Base-by-base conservation (phyloP, 371 early-diverging fungal species). In the Mortierella sp. region DNA sequence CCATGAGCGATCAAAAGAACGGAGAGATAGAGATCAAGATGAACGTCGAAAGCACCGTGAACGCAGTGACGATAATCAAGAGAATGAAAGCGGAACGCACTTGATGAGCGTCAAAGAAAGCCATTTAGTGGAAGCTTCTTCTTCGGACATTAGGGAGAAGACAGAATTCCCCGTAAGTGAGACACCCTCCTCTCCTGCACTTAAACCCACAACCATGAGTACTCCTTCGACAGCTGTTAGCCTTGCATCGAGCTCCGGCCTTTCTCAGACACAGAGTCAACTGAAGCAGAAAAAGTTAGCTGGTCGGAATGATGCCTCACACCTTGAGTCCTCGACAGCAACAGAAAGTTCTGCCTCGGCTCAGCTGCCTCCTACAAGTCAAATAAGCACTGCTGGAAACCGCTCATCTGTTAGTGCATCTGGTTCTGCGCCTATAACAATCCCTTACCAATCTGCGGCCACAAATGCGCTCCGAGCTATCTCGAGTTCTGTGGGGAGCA, bases 401-500 rank as follows among this genome's bases (percentile, higher is more conserved):
- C 77, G 77, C 3, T 26, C 64, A 1, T 66, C 71, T 3, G 26
- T 63, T 31, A 61, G 68, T 3, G 59, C 56, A 5, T 35, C 73
- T n/a, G 69, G 78, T 0, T 65, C 78, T 0, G 53, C 64, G 0
- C 78, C 78, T 8, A 78, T 78, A 15, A 60, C 80, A 23, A 80
- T 80, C 32, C 80, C 80, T n/a, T 69, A 58, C 37, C 80, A 80
- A 28, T 80, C 80, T n/a, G 63, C 75, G 0, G 80, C 80, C 3
- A 63, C 80, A 13, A 80, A 67, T 67, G 80, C 80, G 7, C 61
- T 80, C 15, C 54, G 80, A 13, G 80, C 80, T 0, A 66, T 80
- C 22, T 80, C 80, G 42, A 71, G 75, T 23, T 80, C 80, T 37
- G 80, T 80, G 12, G 80, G 80, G n/a, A 80, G 80, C 35, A 74